Evolutionary conservation across 2,329 filamentous ascomycete genomes (phyloP), one percentile per base, ranked within the genome.

Genomic region (Colletotrichum tanaceti): DNA sequence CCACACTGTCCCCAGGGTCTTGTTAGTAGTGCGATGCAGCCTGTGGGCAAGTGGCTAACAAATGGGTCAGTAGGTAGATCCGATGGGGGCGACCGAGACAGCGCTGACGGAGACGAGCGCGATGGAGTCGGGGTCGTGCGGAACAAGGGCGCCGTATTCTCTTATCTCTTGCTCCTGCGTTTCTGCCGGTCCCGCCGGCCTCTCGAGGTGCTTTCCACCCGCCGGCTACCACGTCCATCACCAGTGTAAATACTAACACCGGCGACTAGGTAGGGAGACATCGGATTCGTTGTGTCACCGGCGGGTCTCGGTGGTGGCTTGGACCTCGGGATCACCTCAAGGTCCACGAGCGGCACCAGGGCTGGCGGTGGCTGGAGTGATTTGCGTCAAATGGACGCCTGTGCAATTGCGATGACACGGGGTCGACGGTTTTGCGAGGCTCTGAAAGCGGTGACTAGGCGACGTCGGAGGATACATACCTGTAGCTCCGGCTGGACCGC

Each of bases 361-460:
- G 32, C 38, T 57, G 57, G n/a, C 44, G 18, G 35, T 41, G 57
- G 44, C 50, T 41, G 44, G 47, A 39, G 32, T 32, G 54, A 52
- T 50, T 41, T 65, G 46, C 24, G 64, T 58, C 67, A 53, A 68
- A 70, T 63, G 58, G 53, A 39, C 46, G 39, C 39, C 46, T 43
- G 54, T 52, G 22, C 53, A 63, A 68, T 63, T 58, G 46, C 64
- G 41, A 68, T 63, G 67, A 70, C 67, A 59, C 57, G 39, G 7
- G 58, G 35, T 46, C 46, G 58, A 43, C 58, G 22, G 52, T 47
- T 47, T 46, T 58, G 64, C 52, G 35, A 70, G 58, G 67, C 67
- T 63, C 63, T 58, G 67, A 68, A 70, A 70, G 54, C 67, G 67
- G 67, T 53, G 35, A 43, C 44, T 38, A 32, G 32, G 44, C 57